Percentiles rank a stretch among this genome's conserved stretches.
Evolutionary conservation across 768 basidiomycete species (phyloP).

Genomic region (Xerocomellus amylosporus): DNA sequence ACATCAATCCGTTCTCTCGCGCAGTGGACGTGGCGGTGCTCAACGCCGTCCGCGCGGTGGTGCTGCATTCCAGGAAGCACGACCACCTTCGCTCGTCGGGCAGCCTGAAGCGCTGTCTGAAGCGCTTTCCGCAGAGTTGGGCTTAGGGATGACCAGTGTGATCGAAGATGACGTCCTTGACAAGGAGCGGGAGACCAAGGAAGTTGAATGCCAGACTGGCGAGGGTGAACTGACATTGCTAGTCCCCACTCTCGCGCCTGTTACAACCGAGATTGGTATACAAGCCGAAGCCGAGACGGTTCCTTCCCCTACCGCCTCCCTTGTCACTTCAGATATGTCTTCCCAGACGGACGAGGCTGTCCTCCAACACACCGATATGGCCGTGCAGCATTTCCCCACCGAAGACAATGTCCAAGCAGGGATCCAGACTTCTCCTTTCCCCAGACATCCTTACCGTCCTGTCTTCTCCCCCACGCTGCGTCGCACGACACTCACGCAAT

Average conservation of each 20-base stretch:
- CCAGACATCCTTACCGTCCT: constrained; percentile 23
- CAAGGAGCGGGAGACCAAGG: constrained; percentile 51
- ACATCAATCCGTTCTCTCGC: constrained; percentile 54
- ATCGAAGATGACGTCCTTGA: constrained; percentile 40
- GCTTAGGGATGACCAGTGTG: constrained; percentile 44
- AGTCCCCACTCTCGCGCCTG: constrained; percentile 29
- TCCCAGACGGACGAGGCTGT: constrained; percentile 50
- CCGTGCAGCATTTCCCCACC: constrained; percentile 42
- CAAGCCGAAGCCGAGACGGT: constrained; percentile 35
- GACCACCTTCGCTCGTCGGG: constrained; percentile 69
- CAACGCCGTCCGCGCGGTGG: constrained; percentile 61
- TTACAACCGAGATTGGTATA: constrained; percentile 40
- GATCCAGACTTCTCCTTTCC: constrained; percentile 37
- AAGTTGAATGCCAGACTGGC: constrained; percentile 69
- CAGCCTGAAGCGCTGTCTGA: constrained; percentile 70
- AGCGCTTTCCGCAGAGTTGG: constrained; percentile 67
- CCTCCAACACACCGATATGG: constrained; percentile 39
- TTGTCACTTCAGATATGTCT: constrained; percentile 35
- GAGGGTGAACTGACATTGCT: constrained; percentile 32
- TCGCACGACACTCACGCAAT: constrained; percentile 49
- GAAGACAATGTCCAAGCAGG: constrained; percentile 34
- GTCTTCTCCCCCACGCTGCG: constrained; percentile 31
- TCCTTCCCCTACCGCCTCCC: constrained; percentile 12
- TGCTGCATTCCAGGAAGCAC: constrained; percentile 64
- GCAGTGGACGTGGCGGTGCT: constrained; percentile 48